A percentile compares a stretch with the other conserved stretches of the same genome.
phyloP scores from a whole-genome alignment of 2,329 filamentous ascomycete genomes.

The Pleurostoma richardsiae region DNA sequence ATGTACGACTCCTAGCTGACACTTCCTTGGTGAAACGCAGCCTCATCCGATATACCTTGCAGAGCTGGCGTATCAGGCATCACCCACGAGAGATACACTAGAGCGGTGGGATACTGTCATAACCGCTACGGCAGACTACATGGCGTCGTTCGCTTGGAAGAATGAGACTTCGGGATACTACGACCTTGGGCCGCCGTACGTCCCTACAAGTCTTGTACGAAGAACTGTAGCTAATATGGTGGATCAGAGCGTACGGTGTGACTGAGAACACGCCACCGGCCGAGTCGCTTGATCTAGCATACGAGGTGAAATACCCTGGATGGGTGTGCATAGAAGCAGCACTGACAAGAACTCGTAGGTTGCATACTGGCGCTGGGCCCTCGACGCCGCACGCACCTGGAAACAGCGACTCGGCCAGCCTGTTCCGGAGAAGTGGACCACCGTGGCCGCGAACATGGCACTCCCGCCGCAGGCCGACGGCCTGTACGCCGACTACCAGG shows the following conservation, averaged over 20 bases:
- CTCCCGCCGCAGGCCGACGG: conserved; percentile 33
- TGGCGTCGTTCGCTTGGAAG: conserved; percentile 24
- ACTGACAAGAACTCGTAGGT: conserved; percentile 9
- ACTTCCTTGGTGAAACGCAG: conserved; percentile 16
- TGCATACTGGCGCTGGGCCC: conserved; percentile 45
- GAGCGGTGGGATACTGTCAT: conserved; percentile 18
- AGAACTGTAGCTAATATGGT: neutral
- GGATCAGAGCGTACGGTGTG: conserved; percentile 35
- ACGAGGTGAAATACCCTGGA: conserved; percentile 28
- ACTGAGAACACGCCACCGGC: conserved; percentile 45
- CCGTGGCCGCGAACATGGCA: conserved; percentile 35
- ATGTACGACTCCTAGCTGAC: too few relatives aligned
- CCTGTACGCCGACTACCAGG: conserved; percentile 41
- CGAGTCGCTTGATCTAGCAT: conserved; percentile 39
- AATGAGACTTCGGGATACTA: conserved; percentile 19
- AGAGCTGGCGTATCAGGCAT: conserved; percentile 27
- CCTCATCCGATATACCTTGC: conserved; percentile 43
- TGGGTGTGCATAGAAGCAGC: neutral
- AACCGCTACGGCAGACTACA: conserved; percentile 21
- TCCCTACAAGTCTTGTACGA: neutral
- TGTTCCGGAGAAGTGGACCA: conserved; percentile 31
- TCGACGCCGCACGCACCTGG: conserved; percentile 38
- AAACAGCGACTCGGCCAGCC: conserved; percentile 29
- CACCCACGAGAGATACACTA: conserved; percentile 16
- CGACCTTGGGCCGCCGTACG: conserved; percentile 39